Base-by-base conservation (phyloP, 1,284 basidiomycete genomes). In the Baeospora myosura region DNA sequence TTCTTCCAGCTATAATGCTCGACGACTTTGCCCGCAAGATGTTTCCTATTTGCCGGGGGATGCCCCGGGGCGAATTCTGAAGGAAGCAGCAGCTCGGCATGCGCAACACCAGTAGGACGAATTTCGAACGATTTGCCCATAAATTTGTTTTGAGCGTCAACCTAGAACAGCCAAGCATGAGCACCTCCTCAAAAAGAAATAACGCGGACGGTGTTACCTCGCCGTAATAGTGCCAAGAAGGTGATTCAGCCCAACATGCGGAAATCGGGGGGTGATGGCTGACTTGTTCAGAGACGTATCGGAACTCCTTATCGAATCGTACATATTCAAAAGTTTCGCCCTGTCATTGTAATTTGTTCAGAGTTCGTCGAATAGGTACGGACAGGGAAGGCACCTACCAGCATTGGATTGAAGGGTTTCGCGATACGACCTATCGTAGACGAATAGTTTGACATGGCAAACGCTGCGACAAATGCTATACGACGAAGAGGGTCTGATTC, bases 41-140 rank as follows among this genome's bases (percentile, higher is more conserved):
- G 48, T 41, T 55, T 57, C 2, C 64, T 65, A 18, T 63, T 62
- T 1, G 71, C 71, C 52, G 66, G 74, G 1, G 79, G 81, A 52
- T 85, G 84, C 16, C 62, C 56, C 0, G 73, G 72, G 1, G 60
- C 78, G 62, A 74, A 74, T n/a, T 76, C 74, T 40, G 73, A 69
- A 0, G 89, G 87, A 8, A 98, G 64, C 34, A 89, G 69, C 18
- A 98, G 70, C 32, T 95, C 86, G 12, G 78, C 85, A 57, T 98
- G 95, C 0, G 94, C 95, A 4, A 94, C 74, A 37, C 95, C 95
- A 0, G 93, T 98, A 0, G 95, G 95, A 10, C 90, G 69, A 53
- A 98, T 97, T 68, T 98, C 95, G 54, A 98, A 98, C 1, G 88
- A 91, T 57, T 94, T 91, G 29, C 95, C 95, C 75, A 90, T 88